Evolutionary conservation across 164 flowering plant genomes (phyloP), one percentile per base, ranked within the genome.

Genomic region (Vitis cinerea): DNA sequence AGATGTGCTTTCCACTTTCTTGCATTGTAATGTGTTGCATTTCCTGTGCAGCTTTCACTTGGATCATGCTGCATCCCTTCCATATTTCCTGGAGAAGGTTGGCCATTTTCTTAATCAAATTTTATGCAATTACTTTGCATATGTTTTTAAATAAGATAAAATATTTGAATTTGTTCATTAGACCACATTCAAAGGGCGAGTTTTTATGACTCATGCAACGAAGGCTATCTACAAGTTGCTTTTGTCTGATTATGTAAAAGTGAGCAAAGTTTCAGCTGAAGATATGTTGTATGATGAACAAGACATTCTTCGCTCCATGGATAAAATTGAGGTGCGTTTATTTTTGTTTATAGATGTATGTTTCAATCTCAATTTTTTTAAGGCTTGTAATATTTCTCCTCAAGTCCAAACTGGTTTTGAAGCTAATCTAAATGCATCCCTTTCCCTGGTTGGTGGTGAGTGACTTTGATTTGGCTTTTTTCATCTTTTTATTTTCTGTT

Each of bases 111-210:
- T n/a, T n/a, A n/a, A n/a, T n/a, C n/a, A n/a, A n/a, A n/a, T n/a
- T n/a, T n/a, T n/a, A n/a, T n/a, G n/a, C n/a, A n/a, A n/a, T n/a
- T n/a, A n/a, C n/a, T n/a, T n/a, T n/a, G n/a, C n/a, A n/a, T n/a
- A n/a, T n/a, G n/a, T n/a, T n/a, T 23, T 23, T 23, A 1, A 23
- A 27, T 9, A n/a, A 53, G 17, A 63, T 72, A 13, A 63, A 50
- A 12, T 14, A 9, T n/a, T 31, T 47, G 13, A 27, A 19, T 16
- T 65, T 60, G 44, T 67, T 57, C 10, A 9, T 11, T 81, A 95
- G 99, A 96, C 99, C n/a, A 91, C 97, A 31, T 96, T 95, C 82
- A 91, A 75, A 75, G 7, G 98, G 99, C 9, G 75, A 93, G 27
- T 98, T 95, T 23, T 62, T 95, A 31, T 89, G 93, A 89, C 93